These are phyloP conservation scores for Craspedostauros australis DNA, from an alignment of 108 stramenopile species.

Conservation along the genomic window DNA sequence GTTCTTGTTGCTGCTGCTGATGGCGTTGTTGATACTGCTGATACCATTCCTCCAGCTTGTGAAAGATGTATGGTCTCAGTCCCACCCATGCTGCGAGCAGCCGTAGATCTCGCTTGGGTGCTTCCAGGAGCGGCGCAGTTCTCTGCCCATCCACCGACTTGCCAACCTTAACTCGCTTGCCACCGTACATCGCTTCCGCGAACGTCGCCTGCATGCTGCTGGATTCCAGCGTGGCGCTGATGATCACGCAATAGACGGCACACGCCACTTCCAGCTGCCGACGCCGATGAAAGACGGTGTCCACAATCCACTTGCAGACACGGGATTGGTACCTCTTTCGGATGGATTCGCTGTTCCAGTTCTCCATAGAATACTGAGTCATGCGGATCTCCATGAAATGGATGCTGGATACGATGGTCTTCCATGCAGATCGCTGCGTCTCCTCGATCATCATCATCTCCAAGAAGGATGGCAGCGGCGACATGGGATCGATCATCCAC, in stretches of 20 bases:
- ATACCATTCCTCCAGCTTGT: no score
- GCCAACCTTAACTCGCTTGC: constrained; percentile 48
- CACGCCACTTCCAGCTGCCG: no score
- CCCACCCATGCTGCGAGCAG: no score
- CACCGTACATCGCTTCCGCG: constrained; percentile 67
- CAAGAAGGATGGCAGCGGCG: constrained; percentile 75
- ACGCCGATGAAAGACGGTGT: not conserved
- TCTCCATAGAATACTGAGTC: no score
- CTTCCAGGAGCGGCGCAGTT: no score
- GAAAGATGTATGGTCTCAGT: no score
- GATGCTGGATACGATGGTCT: constrained; percentile 35
- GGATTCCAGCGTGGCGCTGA: no score
- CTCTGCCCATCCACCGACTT: not conserved
- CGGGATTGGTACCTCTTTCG: not conserved
- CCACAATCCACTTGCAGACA: not conserved
- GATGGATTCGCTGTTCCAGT: not conserved
- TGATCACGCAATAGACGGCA: no score
- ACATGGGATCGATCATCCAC: constrained; percentile 63
- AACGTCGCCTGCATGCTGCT: constrained; percentile 34
- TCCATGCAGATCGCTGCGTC: constrained; percentile 40
- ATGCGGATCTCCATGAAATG: no score
- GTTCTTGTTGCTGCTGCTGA: no score
- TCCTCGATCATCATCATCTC: constrained; percentile 74
- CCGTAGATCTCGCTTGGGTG: no score
- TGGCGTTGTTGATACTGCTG: no score